Evolutionary conservation across 164 flowering plant species (phyloP), one percentile per base, ranked within the genome.

Genomic region (Stephania yunnanensis): DNA sequence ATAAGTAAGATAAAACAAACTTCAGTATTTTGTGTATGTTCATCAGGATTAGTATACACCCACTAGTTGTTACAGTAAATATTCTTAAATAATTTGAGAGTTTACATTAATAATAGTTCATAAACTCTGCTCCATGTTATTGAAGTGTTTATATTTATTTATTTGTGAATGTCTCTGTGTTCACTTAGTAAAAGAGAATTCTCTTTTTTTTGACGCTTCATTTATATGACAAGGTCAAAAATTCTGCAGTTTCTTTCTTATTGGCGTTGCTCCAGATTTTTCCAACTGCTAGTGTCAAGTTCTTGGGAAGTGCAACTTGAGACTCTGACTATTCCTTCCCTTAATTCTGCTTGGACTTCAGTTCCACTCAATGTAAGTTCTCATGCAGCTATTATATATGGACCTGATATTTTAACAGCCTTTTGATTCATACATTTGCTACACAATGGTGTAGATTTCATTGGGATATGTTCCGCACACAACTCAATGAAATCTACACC

Each of bases 1-100:
- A n/a, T 67, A 48, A 15, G 76, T 20, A 64, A 71, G 77, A 44
- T 1, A 45, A 10, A 68, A 50, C 17, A 68, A 68, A 42, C 71
- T 13, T 67, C 42, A 29, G 70, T 67, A 29, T 12, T 67, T 67
- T 17, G 42, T 29, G 7, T 36, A 15, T 67, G 46, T 30, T 31
- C 6, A 36, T 36, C 13, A 58, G 4, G n/a, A 58, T 19, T 15
- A 58, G 15, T 58, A 7, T 50, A 19, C n/a, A 15, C n/a, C 64
- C 64, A 58, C 19, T 58, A 12, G 20, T 58, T 58, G 64, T 58
- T 58, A 6, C 64, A 10, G 64, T 12, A 58, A 15, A 58, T 58
- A 58, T 58, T 19, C 20, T 58, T 58, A 5, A 17, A 6, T 58
- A 58, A 19, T 58, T 58, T 19, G n/a, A 58, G 20, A 58, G 13